These are phyloP conservation scores for Trypanosoma mega DNA, from an alignment of 208 protist species.

Conservation along the genomic window DNA sequence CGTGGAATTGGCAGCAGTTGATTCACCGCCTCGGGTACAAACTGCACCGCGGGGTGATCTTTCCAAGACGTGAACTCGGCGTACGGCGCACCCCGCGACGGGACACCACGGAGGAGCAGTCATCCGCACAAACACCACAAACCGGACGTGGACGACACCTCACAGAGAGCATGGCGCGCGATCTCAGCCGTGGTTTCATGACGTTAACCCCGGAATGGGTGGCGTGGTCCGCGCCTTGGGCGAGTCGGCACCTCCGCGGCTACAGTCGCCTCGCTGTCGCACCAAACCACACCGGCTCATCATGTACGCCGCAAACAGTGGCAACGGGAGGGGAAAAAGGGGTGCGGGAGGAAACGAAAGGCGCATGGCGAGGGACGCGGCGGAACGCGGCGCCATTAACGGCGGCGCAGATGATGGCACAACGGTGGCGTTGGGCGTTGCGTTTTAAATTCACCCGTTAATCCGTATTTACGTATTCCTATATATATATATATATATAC, in stretches of 20 bases:
- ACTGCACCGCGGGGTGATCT: constrained; percentile 43
- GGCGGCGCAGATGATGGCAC: not conserved
- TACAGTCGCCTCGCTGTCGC: constrained; percentile 22
- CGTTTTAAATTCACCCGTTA: constrained; percentile 11
- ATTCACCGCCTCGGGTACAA: constrained; percentile 78
- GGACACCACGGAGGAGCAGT: constrained; percentile 15
- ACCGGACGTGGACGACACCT: constrained; percentile 16
- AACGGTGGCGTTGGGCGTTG: not conserved
- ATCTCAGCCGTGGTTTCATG: constrained; percentile 51
- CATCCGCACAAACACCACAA: constrained; percentile 8
- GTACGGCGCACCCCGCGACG: constrained; percentile 26
- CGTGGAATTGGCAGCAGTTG: constrained; percentile 84
- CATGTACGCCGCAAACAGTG: not conserved
- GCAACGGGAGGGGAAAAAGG: not conserved
- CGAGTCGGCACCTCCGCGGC: constrained; percentile 40
- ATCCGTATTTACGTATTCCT: not conserved
- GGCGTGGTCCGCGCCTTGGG: constrained; percentile 80
- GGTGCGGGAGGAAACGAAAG: not conserved
- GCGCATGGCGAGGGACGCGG: constrained; percentile 18
- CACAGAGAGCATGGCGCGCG: constrained; percentile 36
- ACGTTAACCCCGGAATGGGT: constrained; percentile 73
- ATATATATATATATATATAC: not conserved
- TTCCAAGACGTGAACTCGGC: constrained; percentile 59
- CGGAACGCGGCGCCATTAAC: constrained; percentile 21
- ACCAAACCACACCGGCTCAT: too few relatives aligned